Conservation (phyloP, 2,329 filamentous ascomycete species). For the Venturia carpophila region DNA sequence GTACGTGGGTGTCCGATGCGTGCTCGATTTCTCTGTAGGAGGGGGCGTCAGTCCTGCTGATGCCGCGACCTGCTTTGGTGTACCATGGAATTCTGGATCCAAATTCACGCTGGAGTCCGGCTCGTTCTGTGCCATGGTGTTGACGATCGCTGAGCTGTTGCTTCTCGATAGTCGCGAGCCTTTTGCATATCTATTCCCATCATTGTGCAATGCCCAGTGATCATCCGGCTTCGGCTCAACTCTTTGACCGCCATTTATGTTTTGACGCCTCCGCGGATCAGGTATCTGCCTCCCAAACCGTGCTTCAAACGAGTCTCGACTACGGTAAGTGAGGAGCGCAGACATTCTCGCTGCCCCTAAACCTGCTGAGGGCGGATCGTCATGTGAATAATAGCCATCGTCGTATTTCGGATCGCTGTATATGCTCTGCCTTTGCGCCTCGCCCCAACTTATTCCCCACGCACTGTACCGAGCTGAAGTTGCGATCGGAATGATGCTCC, state of each 20-base stretch:
- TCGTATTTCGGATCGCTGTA: constrained; percentile 98
- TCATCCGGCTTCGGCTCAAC: constrained; percentile 33
- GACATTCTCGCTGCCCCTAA: constrained; percentile 95
- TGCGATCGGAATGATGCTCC: constrained; percentile 72
- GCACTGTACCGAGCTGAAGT: constrained; percentile 79
- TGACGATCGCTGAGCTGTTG: constrained; percentile 24
- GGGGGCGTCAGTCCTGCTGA: constrained; percentile 23
- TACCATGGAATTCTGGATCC: constrained; percentile 42
- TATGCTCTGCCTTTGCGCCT: constrained; percentile 84
- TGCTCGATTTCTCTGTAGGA: constrained; percentile 28
- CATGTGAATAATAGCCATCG: constrained; percentile 71
- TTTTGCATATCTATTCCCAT: constrained; percentile 42
- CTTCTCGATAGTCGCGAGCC: constrained; percentile 37
- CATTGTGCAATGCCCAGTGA: constrained; percentile 47
- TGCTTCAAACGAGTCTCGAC: constrained; percentile 92
- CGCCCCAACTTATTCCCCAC: constrained; percentile 87
- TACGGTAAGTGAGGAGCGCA: constrained; percentile 89
- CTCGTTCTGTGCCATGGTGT: constrained; percentile 17
- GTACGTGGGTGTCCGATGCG: constrained; percentile 55
- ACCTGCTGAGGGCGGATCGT: constrained; percentile 65
- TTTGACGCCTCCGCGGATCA: constrained; percentile 74
- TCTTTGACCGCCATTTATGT: constrained; percentile 62
- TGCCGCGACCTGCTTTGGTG: constrained; percentile 27
- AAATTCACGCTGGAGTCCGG: constrained; percentile 23
- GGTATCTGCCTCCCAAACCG: constrained; percentile 90